Base-by-base conservation (phyloP, 2,329 filamentous ascomycete species). In the Verticillium klebahnii region DNA sequence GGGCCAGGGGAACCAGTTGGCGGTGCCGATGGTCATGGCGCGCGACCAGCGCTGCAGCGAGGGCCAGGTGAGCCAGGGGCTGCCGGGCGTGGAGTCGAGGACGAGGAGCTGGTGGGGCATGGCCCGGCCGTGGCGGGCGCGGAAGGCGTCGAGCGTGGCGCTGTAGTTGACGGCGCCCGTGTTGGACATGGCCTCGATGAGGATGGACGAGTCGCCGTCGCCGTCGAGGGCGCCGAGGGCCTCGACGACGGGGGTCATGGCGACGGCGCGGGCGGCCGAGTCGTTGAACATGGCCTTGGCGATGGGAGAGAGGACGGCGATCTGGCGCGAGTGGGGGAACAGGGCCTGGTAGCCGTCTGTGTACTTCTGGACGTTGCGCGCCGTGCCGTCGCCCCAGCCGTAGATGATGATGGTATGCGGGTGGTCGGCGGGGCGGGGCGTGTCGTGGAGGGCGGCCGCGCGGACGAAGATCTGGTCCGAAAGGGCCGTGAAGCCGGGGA, bases 331-430 rank as follows among this genome's bases (percentile, higher is more conserved):
- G 67, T 91, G 86, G 25, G 89, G 87, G 1, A 82, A 84, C 9
- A 97, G 80, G 65, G 86, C 87, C 36, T 80, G 75, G 70, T 96
- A 92, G 4, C 99, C 78, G 63, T 92, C 86, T 72, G 92, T 93
- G 80, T 93, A 97, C 75, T 97, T 97, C 68, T 96, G 93, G 1
- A 98, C 79, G 72, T 98, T 93, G 72, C 96, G 88, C 76, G 99
- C 95, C 75, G 99, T 99, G 71, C 91, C 91, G 73, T 98, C 92
- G 56, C 99, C 45, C 45, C 45, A 50, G 45, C 45, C 45, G 45
- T 50, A 50, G 45, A 50, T 23, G n/a, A 50, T 3, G 45, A 50
- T n/a, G 45, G 45, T 50, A 9, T 50, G 45, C 45, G 45, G 45
- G 9, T 50, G 45, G 45, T 9, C 45, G 45, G 19, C 45, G 45